These are phyloP conservation scores for Pilasporangium apinafurcum DNA, from an alignment of 352 stramenopile species.

Conservation along the genomic window DNA sequence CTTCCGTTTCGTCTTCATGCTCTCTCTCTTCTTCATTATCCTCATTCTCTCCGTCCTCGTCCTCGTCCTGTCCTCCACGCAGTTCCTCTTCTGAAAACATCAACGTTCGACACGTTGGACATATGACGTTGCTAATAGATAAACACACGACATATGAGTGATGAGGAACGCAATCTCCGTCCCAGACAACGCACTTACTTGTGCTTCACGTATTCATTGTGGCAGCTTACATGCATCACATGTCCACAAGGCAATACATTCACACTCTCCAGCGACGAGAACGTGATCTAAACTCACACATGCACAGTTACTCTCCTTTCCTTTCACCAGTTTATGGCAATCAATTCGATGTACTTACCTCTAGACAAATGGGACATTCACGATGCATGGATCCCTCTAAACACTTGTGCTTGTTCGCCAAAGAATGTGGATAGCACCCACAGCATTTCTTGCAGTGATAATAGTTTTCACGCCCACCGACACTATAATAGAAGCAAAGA, in stretches of 20 bases:
- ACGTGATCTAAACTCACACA: too few relatives aligned
- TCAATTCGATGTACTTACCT: constrained; percentile 18
- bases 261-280: constrained; percentile 65
- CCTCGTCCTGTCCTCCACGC: too few relatives aligned
- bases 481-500: constrained; percentile 15
- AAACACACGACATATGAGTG: neutral
- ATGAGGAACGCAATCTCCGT: too few relatives aligned
- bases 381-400: constrained; percentile 75
- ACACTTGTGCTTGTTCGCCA: constrained; percentile 72
- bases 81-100: constrained; percentile 42
- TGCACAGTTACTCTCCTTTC: too few relatives aligned
- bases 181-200: constrained; percentile 17
- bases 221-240: constrained; percentile 67
- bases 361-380: constrained; percentile 76
- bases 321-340: neutral
- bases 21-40: constrained; percentile 8
- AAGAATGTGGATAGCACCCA: constrained; percentile 68
- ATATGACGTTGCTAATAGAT: constrained; percentile 41
- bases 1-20: constrained; percentile 5
- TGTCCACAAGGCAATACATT: constrained; percentile 71
- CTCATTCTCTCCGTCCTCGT: constrained; percentile 4
- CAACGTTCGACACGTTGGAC: constrained; percentile 50
- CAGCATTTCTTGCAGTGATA: constrained; percentile 78
- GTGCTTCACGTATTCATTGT: constrained; percentile 53
- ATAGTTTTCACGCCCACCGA: constrained; percentile 71